Evolutionary conservation across 2,329 filamentous ascomycete genomes (phyloP).

Genomic region (Emmonsiellopsis sp.): DNA sequence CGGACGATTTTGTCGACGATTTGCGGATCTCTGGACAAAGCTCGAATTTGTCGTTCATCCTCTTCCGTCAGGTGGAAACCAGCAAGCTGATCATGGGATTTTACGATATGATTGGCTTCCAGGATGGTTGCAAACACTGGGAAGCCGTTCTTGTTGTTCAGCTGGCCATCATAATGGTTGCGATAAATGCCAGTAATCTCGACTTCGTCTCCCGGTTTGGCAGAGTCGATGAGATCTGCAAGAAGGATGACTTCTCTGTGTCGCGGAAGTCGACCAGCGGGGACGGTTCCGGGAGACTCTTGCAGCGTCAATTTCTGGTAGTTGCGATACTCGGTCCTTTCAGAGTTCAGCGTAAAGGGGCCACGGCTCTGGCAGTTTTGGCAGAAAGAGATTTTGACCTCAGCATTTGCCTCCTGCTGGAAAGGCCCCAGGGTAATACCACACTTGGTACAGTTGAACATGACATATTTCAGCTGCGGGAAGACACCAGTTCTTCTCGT

Average conservation of each 20-base stretch:
- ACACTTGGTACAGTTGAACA: conserved; percentile 94
- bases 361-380: conserved; percentile 93
- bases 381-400: conserved; percentile 94
- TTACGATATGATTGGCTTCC: conserved; percentile 94
- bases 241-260: conserved; percentile 91
- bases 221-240: conserved; percentile 93
- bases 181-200: conserved; percentile 95
- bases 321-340: conserved; percentile 97
- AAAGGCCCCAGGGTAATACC: conserved; percentile 87
- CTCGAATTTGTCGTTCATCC: conserved; percentile 84
- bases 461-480: conserved; percentile 95
- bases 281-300: conserved; percentile 93
- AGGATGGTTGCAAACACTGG: conserved; percentile 96
- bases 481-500: conserved; percentile 92
- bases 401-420: conserved; percentile 91
- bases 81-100: conserved; percentile 93
- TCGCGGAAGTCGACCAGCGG: conserved; percentile 85
- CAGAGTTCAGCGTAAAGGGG: conserved; percentile 90
- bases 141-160: conserved; percentile 98
- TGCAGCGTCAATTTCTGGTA: conserved; percentile 97
- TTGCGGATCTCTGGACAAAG: conserved; percentile 76
- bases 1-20: conserved; percentile 88
- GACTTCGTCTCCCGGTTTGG: conserved; percentile 95
- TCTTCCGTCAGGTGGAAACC: conserved; percentile 93
- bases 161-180: conserved; percentile 94